Base-by-base conservation (phyloP, 345 rosid genomes). In the Pistacia atlantica region DNA sequence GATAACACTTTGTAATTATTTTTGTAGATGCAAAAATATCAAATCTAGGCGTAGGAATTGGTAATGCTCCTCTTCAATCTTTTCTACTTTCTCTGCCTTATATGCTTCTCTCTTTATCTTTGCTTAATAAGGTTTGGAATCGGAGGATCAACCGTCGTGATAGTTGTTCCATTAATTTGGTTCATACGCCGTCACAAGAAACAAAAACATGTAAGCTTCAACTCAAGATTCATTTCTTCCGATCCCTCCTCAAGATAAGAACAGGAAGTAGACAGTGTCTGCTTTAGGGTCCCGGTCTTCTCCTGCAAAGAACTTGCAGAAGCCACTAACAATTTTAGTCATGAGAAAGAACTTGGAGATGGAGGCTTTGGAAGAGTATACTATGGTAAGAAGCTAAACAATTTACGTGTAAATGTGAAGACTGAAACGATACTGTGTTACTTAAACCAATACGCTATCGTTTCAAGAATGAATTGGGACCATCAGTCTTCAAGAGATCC, bases 351-450 rank as follows among this genome's bases (percentile, higher is more conserved):
- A 74, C 85, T 92, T 13, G 97, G 94, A 71, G 92, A 86, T 79
- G 94, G 97, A 55, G 97, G 97, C 31, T 90, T 81, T 74, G 97
- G 97, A 68, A 85, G 87, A 14, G 97, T 92, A 0, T 90, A 89
- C 77, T 69, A 84, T 42, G 45, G 45, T 42, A 42, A 42, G 45
- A 42, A 42, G 45, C 45, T 42, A 42, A 42, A 42, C 45, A 42
- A 42, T 42, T 37, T 37, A 37, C 1, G 25, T 25, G 25, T 25
- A 25, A 25, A 25, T 25, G 25, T 25, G 25, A 25, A 25, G 25
- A 25, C 25, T 25, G 25, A 25, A 25, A 25, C 25, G 25, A 25
- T 25, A 25, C 25, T 1, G 0, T 25, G 25, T 25, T 25, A 25
- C 25, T 25, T 25, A 25, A 25, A 25, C 25, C 25, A 25, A 25